Base-by-base conservation (phyloP, 2,329 filamentous ascomycete genomes). In the Aspergillus nomiae region DNA sequence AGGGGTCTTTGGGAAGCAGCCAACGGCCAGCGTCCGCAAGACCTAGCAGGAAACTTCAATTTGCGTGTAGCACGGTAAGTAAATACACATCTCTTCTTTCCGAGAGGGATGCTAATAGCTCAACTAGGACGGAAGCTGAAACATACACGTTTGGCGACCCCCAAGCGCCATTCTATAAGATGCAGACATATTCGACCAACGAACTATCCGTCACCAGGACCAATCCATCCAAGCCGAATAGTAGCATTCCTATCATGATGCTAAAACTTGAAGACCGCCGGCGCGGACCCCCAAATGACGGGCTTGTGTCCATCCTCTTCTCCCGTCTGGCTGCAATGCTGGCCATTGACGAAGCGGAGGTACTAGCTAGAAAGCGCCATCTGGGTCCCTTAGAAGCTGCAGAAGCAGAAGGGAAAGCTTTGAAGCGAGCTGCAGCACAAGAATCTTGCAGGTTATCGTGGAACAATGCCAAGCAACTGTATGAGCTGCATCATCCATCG, bases 251-350 rank as follows among this genome's bases (percentile, higher is more conserved):
- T 8, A 77, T 83, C 36, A 78, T 81, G 70, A 76, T 75, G 32
- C 70, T 83, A 12, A 77, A 73, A 24, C 73, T 83, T 21, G 78
- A 81, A 60, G 71, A 77, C 2, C 69, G 68, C 28, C 76, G 80
- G 19, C 76, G 78, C 19, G 72, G 76, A 14, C 71, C 75, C 41
- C 75, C 79, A 32, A 73, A 78, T 41, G 80, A 82, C 60, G 80
- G 79, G 4, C 75, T 83, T 11, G 73, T 83, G 1, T 75, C 80
- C 0, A 74, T 77, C 30, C 74, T 83, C 50, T 83, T 83, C 65
- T 81, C 82, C n/a, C 79, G 80, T 56, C 70, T 83, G 21, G 82
- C 82, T 16, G 81, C 80, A 53, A 80, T 84, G 70, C 72, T 83
- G 24, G 82, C 82, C 9, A 78, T 83, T 34, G 81, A 83, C 46